A percentile compares a stretch with the other conserved stretches of the same genome.
Conservation (phyloP, 208 protist species). For the Novymonas esmeraldas region DNA sequence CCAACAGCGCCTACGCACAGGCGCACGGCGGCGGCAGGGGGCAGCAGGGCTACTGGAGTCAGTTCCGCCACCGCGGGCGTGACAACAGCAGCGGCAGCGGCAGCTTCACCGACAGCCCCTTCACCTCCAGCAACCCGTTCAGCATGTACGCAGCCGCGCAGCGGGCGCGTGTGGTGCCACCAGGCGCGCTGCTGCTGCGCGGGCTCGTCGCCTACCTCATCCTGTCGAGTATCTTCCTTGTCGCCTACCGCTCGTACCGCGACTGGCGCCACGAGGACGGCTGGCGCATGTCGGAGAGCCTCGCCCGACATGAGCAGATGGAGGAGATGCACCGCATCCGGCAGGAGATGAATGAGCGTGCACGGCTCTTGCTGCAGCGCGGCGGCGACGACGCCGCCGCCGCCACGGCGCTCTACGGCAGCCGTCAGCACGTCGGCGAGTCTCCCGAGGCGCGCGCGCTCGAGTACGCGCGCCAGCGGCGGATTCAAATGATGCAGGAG, state of each 20-base stretch:
- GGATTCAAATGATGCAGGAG: slow-evolving; percentile 51
- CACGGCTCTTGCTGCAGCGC: slow-evolving; percentile 24
- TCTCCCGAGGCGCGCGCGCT: slow-evolving; percentile 51
- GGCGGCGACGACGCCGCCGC: slow-evolving; percentile 3
- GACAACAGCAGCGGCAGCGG: slow-evolving; percentile 13
- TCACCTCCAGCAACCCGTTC: slow-evolving; percentile 60
- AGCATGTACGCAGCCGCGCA: slow-evolving; percentile 44
- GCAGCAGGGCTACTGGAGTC: slow-evolving; percentile 54
- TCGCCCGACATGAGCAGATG: slow-evolving; percentile 77
- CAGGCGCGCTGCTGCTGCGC: slow-evolving; percentile 53
- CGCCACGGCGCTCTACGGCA: slow-evolving; percentile 2
- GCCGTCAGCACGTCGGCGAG: slow-evolving; percentile 39
- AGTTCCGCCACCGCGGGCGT: no score
- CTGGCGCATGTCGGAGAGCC: slow-evolving; percentile 77
- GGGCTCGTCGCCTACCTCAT: slow-evolving; percentile 75
- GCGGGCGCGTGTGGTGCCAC: slow-evolving; percentile 50
- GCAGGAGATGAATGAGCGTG: slow-evolving; percentile 70
- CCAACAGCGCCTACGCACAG: slow-evolving; percentile 40
- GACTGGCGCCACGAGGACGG: slow-evolving; percentile 80
- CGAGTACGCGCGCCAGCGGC: slow-evolving; percentile 69
- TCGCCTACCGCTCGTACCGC: slow-evolving; percentile 64
- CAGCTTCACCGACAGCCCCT: slow-evolving; percentile 61
- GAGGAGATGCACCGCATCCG: slow-evolving; percentile 76
- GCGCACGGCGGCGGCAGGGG: slow-evolving; percentile 22
- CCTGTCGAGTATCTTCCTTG: slow-evolving; percentile 53